Base-by-base conservation (phyloP, 345 rosid species). In the Lepidium sativum region DNA sequence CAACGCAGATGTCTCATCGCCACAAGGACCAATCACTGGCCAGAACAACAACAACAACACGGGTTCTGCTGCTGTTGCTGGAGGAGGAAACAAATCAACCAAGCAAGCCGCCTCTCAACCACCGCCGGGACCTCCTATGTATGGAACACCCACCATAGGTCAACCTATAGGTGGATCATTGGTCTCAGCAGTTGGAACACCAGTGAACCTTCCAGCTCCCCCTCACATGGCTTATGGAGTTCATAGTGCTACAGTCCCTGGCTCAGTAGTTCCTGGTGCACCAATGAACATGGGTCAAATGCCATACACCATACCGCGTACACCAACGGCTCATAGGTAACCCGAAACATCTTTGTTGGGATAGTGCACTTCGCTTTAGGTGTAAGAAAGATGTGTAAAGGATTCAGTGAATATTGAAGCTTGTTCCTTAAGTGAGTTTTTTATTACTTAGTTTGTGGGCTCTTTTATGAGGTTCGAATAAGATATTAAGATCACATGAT, bases 1-100 rank as follows among this genome's bases (percentile, higher is more conserved):
- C 71, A 86, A 82, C 37, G 88, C 87, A 59, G 97, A 87, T 50
- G 67, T 86, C 68, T 68, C 90, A 38, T 70, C 78, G 1, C 79
- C 84, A n/a, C 97, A 86, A 72, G 94, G 86, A 58, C 98, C 97
- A 12, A 92, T 89, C 78, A 92, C 98, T 8, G 98, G 98, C 61
- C 97, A 92, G 72, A 53, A 81, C 45, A 89, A 82, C 50, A 38
- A n/a, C n/a, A n/a, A 10, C 16, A 56, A 21, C 20, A 3, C 50
- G 0, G 48, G 45, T 18, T 27, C 68, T 39, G 77, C 85, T 67
- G 67, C 84, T 65, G 78, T 76, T 23, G 65, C 77, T 27, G 92
- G 81, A 60, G 71, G 66, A 34, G 71, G 67, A 7, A 83, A 83
- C 35, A 89, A 89, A 68, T 43, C 86, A 40, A 63, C 67, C 34